These are phyloP conservation scores for Saturnispora diversa DNA, from an alignment of 805 yeast genomes.

Conservation along the genomic window DNA sequence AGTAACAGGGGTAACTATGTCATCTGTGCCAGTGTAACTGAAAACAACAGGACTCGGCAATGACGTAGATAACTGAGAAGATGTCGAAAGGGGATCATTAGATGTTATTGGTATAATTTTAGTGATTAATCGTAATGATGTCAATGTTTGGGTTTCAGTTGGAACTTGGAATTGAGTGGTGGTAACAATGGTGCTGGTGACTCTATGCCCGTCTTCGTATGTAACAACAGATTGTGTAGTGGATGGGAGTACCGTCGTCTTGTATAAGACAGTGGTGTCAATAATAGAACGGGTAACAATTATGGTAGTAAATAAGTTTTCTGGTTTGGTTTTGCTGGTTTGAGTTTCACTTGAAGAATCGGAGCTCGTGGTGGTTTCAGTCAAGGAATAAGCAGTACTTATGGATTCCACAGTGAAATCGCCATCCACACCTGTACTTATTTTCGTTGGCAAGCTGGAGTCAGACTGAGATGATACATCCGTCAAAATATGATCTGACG, in stretches of 20 bases:
- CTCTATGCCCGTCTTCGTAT: not conserved
- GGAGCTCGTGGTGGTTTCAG: too few species aligned
- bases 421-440: too few species aligned
- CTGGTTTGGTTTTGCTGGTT: not conserved
- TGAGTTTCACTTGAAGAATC: too few species aligned
- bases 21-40: not conserved
- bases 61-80: not conserved
- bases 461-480: too few species aligned
- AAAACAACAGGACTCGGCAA: not conserved
- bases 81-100: not conserved
- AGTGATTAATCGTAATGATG: constrained; percentile 4
- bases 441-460: too few species aligned
- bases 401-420: too few species aligned
- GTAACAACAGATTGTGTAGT: not conserved
- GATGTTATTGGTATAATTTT: constrained; percentile 1
- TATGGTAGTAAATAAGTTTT: not conserved
- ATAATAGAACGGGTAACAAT: not conserved
- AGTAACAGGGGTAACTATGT: not conserved
- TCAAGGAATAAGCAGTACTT: too few species aligned
- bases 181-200: not conserved
- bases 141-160: not conserved
- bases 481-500: too few species aligned
- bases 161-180: not conserved
- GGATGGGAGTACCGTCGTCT: not conserved
- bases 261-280: not conserved